A percentile compares a stretch with the other conserved stretches of the same genome.
Conservation (phyloP, 345 rosid species). For the Aquilaria yunnanensis region DNA sequence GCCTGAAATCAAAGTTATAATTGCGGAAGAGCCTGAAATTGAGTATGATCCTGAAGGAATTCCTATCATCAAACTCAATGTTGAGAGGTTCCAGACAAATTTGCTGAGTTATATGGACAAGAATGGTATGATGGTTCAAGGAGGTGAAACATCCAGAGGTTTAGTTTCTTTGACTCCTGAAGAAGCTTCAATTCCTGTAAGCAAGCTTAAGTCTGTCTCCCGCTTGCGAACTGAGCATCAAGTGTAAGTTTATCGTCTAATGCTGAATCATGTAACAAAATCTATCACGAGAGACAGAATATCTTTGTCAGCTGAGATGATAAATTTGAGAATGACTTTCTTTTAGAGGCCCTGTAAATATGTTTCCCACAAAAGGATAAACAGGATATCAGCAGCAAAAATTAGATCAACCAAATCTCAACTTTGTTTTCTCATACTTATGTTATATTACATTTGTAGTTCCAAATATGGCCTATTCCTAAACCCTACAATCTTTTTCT, state of each 20-base stretch:
- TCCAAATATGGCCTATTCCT: too few species aligned
- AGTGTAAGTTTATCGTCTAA: slow-evolving; percentile 43
- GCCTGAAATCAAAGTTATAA: slow-evolving; percentile 9
- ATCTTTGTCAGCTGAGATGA: too few species aligned
- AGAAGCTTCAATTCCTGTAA: slow-evolving; percentile 39
- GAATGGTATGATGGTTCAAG: slow-evolving; percentile 16
- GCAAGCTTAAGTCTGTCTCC: slow-evolving; percentile 28
- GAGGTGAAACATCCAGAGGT: slow-evolving; percentile 32
- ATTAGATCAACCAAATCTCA: too few species aligned
- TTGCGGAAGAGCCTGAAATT: slow-evolving; percentile 20
- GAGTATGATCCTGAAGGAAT: slow-evolving; percentile 46
- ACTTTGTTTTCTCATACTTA: too few species aligned
- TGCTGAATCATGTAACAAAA: neutral
- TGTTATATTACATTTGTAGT: too few species aligned
- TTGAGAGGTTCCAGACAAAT: slow-evolving; percentile 27
- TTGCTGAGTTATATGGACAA: slow-evolving; percentile 19
- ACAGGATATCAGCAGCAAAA: too few species aligned
- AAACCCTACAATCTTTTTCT: neutral
- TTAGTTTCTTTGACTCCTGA: slow-evolving; percentile 35
- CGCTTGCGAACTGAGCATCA: slow-evolving; percentile 54
- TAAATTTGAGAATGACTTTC: too few species aligned
- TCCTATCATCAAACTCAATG: slow-evolving; percentile 33
- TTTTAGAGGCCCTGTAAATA: too few species aligned
- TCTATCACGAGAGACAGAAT: too few species aligned
- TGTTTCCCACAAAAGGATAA: too few species aligned